Evolutionary conservation across 257 asterid genomes (phyloP), one percentile per base, ranked within the genome.

Genomic region (Solanum sejunctum): DNA sequence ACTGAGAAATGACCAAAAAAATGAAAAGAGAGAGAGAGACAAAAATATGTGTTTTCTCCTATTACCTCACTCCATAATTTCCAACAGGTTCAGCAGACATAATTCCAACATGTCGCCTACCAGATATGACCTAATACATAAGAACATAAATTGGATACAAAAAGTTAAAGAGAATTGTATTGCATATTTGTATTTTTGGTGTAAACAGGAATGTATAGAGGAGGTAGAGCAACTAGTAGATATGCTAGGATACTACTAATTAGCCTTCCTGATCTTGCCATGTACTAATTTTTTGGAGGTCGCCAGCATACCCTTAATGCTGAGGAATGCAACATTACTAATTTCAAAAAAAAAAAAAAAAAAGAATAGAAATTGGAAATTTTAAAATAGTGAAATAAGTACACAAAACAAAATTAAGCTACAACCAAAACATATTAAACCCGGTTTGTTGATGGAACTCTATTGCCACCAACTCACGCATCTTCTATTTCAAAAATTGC

Each of bases 1-100:
- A 70, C 20, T 70, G 56, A 15, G 83, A 66, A 84, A 77, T 80
- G 28, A 58, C 61, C 64, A 86, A 12, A 36, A 49, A 63, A 84
- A 45, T 20, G 2, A 36, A 36, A 36, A 36, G 5, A 36, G 0
- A 36, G 5, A 36, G 39, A 36, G 39, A 39, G 85, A 72, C 47
- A 3, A n/a, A 77, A 63, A 23, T 61, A 66, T 18, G 85, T 72
- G 18, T 70, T 17, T 18, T 17, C 85, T 9, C 69, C 63, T 28
- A 81, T 36, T 93, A 94, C 99, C 99, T 96, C 87, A 93, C 96
- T 86, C 99, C 99, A 80, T 96, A 96, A 91, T 95, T 70, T 61
- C 99, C 99, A 63, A 96, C 87, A 61, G 98, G 96, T 88, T 95
- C 97, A 10, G 97, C 99, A 20, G 99, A 93, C 99, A 96, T 95